Conservation (phyloP, 441 rosid genomes). For the Gossypium schwendimanii region DNA sequence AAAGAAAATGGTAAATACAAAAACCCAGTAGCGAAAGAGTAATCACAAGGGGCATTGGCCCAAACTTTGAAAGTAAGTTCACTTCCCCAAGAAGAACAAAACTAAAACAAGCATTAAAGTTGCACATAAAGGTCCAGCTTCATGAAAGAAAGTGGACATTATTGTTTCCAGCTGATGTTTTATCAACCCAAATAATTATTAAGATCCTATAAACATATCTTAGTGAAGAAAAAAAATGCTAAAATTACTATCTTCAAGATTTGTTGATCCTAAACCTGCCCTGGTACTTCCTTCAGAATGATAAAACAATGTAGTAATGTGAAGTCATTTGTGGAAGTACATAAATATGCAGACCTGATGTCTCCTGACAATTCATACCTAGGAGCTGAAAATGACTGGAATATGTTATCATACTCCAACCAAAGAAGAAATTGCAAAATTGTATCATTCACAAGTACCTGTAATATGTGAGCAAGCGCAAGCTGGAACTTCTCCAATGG, state of each 20-base stretch:
- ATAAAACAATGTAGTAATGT: background rate
- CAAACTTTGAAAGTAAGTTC: background rate
- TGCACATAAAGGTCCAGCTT: background rate
- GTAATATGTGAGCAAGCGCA: slow-evolving; percentile 95
- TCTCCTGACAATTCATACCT: background rate
- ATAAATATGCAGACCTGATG: background rate
- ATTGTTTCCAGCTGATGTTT: background rate
- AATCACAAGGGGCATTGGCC: background rate
- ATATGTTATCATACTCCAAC: background rate
- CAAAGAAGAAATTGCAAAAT: background rate
- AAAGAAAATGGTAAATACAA: background rate
- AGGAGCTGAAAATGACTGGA: background rate
- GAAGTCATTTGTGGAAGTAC: background rate
- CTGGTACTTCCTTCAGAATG: background rate
- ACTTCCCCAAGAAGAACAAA: background rate
- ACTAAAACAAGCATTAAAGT: background rate
- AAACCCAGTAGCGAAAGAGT: background rate
- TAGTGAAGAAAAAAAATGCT: background rate
- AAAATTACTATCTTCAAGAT: slow-evolving; percentile 1
- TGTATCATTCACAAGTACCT: slow-evolving; percentile 43
- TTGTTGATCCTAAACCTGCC: background rate
- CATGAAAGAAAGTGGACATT: background rate
- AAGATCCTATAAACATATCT: background rate
- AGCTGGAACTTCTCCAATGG: slow-evolving; percentile 90
- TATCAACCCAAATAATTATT: background rate